phyloP scores from a whole-genome alignment of 2,329 filamentous ascomycete species.

The Torrubiella hemipterigena region DNA sequence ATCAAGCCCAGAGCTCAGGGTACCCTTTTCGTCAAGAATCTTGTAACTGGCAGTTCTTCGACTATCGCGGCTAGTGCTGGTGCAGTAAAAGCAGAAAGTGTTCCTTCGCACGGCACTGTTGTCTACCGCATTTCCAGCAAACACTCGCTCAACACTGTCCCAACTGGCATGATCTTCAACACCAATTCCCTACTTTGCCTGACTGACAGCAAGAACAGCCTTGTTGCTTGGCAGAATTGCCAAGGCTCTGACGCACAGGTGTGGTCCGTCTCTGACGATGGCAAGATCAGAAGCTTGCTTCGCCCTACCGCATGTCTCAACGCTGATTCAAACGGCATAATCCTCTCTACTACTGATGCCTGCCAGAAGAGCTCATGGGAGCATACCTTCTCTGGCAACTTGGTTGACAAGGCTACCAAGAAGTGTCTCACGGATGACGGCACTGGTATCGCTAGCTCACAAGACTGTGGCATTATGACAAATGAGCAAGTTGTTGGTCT shows the following conservation, averaged over 20 bases:
- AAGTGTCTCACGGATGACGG: slow-evolving; percentile 24
- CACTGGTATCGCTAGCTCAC: slow-evolving; percentile 9
- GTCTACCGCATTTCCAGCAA: slow-evolving; percentile 24
- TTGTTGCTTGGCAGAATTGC: slow-evolving; percentile 19
- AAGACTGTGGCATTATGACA: slow-evolving; percentile 18
- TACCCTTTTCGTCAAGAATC: slow-evolving; percentile 17
- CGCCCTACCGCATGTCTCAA: slow-evolving; percentile 17
- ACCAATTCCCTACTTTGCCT: slow-evolving; percentile 29
- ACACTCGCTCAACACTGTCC: slow-evolving; percentile 13
- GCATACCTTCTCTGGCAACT: slow-evolving; percentile 27
- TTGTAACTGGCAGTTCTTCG: slow-evolving; percentile 23
- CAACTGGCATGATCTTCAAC: slow-evolving; percentile 35
- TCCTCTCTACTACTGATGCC: slow-evolving; percentile 3
- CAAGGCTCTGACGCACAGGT: slow-evolving; percentile 24
- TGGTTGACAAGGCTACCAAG: slow-evolving; percentile 17
- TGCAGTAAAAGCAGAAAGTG: slow-evolving; percentile 8
- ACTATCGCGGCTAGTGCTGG: slow-evolving; percentile 11
- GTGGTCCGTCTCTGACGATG: slow-evolving; percentile 21
- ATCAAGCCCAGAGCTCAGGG: slow-evolving; percentile 14
- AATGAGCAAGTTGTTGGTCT: slow-evolving; percentile 31
- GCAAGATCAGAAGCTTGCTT: slow-evolving; percentile 22
- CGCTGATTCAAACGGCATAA: slow-evolving; percentile 6
- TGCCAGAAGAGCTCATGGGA: slow-evolving; percentile 18
- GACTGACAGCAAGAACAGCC: slow-evolving; percentile 4
- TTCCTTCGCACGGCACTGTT: slow-evolving; percentile 19